Percentiles rank a stretch among this genome's conserved stretches.
Conservation (phyloP, 148 eudicot genomes). For the Vaccinium macrocarpon region DNA sequence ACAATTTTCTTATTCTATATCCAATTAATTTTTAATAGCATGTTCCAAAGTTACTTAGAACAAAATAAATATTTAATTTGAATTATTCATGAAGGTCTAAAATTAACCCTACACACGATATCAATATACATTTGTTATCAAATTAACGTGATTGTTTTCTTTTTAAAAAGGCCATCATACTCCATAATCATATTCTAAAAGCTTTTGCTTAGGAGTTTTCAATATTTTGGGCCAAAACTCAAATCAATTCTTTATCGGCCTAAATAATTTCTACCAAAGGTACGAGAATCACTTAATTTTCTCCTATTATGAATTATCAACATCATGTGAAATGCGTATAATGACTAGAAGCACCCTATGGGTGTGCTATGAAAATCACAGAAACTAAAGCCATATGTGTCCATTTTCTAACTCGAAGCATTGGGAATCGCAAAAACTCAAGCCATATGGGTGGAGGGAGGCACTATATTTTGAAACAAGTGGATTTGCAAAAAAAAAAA, state of each 20-base stretch:
- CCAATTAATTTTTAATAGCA: no score
- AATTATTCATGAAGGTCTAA: no score
- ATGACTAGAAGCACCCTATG: no score
- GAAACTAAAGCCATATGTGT: background rate
- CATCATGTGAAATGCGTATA: no score
- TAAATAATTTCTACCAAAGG: background rate
- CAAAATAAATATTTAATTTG: no score
- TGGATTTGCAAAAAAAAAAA: background rate
- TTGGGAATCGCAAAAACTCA: background rate
- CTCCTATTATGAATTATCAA: background rate
- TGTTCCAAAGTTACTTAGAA: no score
- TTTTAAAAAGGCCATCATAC: background rate
- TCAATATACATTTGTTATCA: no score
- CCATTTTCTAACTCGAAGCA: background rate
- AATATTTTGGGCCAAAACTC: background rate
- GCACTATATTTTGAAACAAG: background rate
- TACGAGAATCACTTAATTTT: background rate
- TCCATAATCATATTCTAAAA: background rate
- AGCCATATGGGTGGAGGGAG: background rate
- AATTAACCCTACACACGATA: no score
- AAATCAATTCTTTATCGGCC: background rate
- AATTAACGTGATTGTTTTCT: background rate
- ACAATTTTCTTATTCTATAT: no score
- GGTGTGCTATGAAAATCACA: background rate
- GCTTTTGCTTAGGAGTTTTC: background rate